Evolutionary conservation across 495 filamentous ascomycete genomes (phyloP), one percentile per base, ranked within the genome.

Genomic region (Ascobolus immersus): DNA sequence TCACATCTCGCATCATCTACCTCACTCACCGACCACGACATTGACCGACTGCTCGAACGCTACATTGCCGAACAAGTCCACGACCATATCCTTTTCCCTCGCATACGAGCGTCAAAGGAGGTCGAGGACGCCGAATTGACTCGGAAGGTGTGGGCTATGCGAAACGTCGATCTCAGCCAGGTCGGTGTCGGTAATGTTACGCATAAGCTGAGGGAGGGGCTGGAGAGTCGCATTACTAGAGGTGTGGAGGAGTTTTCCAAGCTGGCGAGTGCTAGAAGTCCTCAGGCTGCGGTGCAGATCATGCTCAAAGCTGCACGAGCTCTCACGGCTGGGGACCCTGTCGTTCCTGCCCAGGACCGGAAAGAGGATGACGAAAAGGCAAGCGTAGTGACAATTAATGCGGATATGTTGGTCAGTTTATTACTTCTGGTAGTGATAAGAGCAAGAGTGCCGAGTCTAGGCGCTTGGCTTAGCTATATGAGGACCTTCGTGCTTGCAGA

Each of bases 41-140:
- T 94, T 7, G 89, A 99, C 52, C 68, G 76, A 19, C 62, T 93
- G 37, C 90, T 99, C 42, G 89, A 99, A 53, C 73, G 80, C 10
- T 94, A 94, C 55, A 70, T 94, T 20, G 69, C 76, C 2, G 89
- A 94, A 45, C 84, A 94, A 51, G 68, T 93, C 9, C 82, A 99
- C 40, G 75, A 86, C 46, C 59, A 75, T 9, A 59, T 82, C 15
- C 66, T 93, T 17, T 84, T 80, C 42, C 81, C 84, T 10, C 62
- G 75, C 30, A 54, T 99, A 10, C 79, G 75, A 45, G 63, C 67
- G 5, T 72, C 82, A 37, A 72, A 74, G 37, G 65, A 71, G 20
- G 55, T 65, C 1, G 81, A 93, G 33, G 89, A 99, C 52, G 58
- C 69, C n/a, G 84, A 99, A 44, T 53, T 99, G 28, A 82, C 93